Conservation (phyloP, 306 rosid genomes). For the Trifolium subterraneum region DNA sequence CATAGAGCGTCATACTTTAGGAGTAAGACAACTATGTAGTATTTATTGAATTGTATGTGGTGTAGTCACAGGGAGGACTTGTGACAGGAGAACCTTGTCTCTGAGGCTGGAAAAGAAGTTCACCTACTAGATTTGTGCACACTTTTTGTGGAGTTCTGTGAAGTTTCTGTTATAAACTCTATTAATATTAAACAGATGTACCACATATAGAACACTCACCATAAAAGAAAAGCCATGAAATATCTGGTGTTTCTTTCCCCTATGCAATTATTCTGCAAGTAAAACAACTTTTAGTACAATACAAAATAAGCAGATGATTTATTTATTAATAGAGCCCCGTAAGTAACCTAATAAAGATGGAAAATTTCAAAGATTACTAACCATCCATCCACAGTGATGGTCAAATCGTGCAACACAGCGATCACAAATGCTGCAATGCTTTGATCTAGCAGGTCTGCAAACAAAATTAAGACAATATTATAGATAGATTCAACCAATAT, state of each 20-base stretch:
- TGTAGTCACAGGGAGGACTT: no score
- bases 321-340: conserved; percentile 14
- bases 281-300: conserved; percentile 41
- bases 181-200: conserved; percentile 26
- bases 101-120: no score
- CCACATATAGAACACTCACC: conserved; percentile 66
- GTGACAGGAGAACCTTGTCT: no score
- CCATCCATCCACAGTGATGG: conserved; percentile 99
- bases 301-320: conserved; percentile 14
- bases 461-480: conserved; percentile 30
- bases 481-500: conserved; percentile 21
- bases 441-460: conserved; percentile 96
- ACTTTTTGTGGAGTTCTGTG: background rate
- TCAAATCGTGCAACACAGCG: conserved; percentile 95
- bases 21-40: background rate
- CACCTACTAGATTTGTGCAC: background rate
- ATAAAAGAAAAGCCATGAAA: conserved; percentile 90
- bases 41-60: no score
- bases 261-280: conserved; percentile 90
- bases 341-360: conserved; percentile 20
- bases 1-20: background rate
- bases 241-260: conserved; percentile 88
- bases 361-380: conserved; percentile 40
- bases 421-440: conserved; percentile 92
- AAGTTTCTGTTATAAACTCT: background rate